Base-by-base conservation (phyloP, 139 green algal genomes). In the Coelastrella sp. region DNA sequence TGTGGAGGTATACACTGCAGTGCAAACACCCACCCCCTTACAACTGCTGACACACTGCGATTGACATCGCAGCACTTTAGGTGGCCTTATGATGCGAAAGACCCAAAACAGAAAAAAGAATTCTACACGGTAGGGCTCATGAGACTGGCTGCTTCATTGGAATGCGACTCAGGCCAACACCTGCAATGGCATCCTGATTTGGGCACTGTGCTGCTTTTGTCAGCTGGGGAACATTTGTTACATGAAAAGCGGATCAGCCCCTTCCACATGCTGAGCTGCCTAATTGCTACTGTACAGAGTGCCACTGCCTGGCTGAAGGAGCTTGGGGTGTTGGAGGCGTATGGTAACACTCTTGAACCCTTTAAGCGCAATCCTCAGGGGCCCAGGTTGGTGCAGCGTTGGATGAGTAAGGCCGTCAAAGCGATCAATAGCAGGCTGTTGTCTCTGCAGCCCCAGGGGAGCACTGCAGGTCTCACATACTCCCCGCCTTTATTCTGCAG, bases 61-160 rank as follows among this genome's bases (percentile, higher is more conserved):
- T 19, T 20, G 15, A 12, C 7, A 24, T 9, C 56, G 57, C 91
- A 95, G 93, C 70, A 93, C 20, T 93, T 95, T 78, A 90, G 83
- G 17, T 92, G 92, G 81, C 93, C 93, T 7, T 85, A 94, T 7
- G n/a, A 63, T 4, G 93, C 93, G 68, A 92, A 92, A 61, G 87
- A 91, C 24, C 87, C 91, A 12, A 85, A 91, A 57, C 91, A 94
- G 49, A 75, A 59, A 61, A 93, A 93, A 63, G 92, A 93, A 8
- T 95, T 95, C 63, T 93, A 94, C 19, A 86, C 93, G 91, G 93
- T 94, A 12, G 24, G 78, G 17, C 12, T 11, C 9, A 59, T 59
- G 24, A 14, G 17, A 8, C 68, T 27, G 35, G 35, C 35, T 49
- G 3, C 35, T 49, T 49, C 35, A 49, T 49, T 49, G 35, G 35